Percentiles rank a stretch among this genome's conserved stretches.
Conservation (phyloP, 1,284 basidiomycete species). For the Heterobasidion parviporum region DNA sequence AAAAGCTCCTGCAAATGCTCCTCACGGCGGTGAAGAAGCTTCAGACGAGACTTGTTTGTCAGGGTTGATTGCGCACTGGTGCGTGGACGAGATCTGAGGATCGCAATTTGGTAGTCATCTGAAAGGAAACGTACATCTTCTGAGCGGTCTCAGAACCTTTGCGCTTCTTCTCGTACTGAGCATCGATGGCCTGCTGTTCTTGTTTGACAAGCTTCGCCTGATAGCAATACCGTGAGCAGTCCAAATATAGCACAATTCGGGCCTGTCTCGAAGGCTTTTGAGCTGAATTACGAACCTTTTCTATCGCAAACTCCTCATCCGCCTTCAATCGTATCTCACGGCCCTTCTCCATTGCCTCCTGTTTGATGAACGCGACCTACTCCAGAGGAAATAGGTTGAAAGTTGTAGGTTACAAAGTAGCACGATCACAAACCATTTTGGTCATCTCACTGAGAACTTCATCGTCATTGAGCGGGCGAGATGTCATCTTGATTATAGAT, state of each 20-base stretch:
- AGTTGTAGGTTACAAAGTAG: not conserved
- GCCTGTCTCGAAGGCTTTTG: not conserved
- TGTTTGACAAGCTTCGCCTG: constrained; percentile 95
- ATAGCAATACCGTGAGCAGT: not conserved
- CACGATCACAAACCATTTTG: constrained; percentile 76
- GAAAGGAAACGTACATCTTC: constrained; percentile 72
- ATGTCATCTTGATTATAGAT: constrained; percentile 4
- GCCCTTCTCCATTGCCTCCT: constrained; percentile 93
- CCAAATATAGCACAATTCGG: not conserved
- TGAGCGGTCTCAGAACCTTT: constrained; percentile 89
- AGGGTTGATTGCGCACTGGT: constrained; percentile 88
- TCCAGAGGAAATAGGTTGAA: not conserved
- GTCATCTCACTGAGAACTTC: constrained; percentile 97
- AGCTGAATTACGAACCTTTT: constrained; percentile 57
- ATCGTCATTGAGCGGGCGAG: constrained; percentile 79
- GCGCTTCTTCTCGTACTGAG: constrained; percentile 87
- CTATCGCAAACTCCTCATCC: constrained; percentile 95
- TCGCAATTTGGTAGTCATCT: not conserved
- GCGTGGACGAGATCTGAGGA: not conserved
- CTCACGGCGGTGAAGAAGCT: constrained; percentile 86
- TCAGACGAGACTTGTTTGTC: constrained; percentile 93
- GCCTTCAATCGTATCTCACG: constrained; percentile 96
- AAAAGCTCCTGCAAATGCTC: constrained; percentile 92
- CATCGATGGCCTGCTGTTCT: constrained; percentile 88
- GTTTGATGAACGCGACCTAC: constrained; percentile 93